phyloP scores from a whole-genome alignment of 1,284 basidiomycete genomes.

The Cutaneotrichosporon daszewskae region DNA sequence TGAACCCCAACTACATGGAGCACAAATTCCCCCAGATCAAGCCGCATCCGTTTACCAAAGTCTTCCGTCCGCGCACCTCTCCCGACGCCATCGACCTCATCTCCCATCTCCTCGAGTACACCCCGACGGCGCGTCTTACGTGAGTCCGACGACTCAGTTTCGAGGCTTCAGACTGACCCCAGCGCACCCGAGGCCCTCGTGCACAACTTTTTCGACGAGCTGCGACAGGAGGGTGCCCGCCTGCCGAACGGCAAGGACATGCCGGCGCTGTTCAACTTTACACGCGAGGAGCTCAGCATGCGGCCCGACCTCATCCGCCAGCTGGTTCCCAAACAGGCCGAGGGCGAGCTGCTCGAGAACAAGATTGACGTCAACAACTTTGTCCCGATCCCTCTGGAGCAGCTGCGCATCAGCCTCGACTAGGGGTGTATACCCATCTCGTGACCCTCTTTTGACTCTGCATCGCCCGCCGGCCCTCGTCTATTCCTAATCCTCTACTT shows the following conservation, averaged over 20 bases:
- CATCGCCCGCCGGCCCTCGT: neutral
- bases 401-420: conserved; percentile 84
- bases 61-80: conserved; percentile 95
- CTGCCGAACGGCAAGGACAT: conserved; percentile 97
- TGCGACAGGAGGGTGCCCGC: conserved; percentile 78
- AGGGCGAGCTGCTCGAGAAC: conserved; percentile 77
- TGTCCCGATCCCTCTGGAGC: conserved; percentile 87
- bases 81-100: conserved; percentile 95
- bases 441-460: neutral
- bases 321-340: conserved; percentile 83
- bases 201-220: conserved; percentile 96
- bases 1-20: conserved; percentile 99
- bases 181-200: conserved; percentile 84
- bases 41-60: conserved; percentile 92
- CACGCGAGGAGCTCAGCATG: conserved; percentile 91
- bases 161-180: neutral
- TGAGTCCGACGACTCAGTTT: conserved; percentile 20
- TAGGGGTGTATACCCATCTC: conserved; percentile 6
- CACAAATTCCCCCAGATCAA: conserved; percentile 99
- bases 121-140: conserved; percentile 80
- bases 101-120: conserved; percentile 92
- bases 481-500: neutral
- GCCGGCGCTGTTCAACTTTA: conserved; percentile 92
- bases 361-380: conserved; percentile 86
- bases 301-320: conserved; percentile 88